phyloP scores from a whole-genome alignment of 1,284 basidiomycete species.

The Clitocybe nebularis region DNA sequence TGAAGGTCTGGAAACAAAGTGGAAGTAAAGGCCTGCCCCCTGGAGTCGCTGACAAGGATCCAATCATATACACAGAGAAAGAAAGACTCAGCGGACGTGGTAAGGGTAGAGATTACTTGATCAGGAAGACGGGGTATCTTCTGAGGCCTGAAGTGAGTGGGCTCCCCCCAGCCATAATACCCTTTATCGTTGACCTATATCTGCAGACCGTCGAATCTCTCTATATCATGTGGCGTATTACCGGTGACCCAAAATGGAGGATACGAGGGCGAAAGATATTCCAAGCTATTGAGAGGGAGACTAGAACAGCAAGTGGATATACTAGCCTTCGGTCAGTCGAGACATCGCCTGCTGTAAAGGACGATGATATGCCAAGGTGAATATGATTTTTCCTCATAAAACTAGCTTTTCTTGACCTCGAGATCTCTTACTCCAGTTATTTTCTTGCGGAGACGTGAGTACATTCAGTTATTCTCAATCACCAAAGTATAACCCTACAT shows the following conservation, averaged over 20 bases:
- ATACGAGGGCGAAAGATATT: constrained; percentile 75
- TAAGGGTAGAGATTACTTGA: constrained; percentile 46
- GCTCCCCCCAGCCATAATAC: not conserved
- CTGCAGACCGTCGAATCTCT: constrained; percentile 64
- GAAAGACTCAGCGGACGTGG: constrained; percentile 15
- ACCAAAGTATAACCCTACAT: constrained; percentile 54
- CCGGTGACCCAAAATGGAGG: constrained; percentile 65
- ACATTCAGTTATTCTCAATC: not conserved
- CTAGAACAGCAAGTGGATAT: constrained; percentile 56
- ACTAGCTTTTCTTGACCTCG: not conserved
- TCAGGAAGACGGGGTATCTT: constrained; percentile 41
- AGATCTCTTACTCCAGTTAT: constrained; percentile 20
- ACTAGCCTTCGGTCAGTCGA: constrained; percentile 53
- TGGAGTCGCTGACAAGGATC: constrained; percentile 19
- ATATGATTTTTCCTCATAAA: constrained; percentile 10
- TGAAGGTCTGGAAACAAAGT: constrained; percentile 48
- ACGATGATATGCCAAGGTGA: constrained; percentile 70
- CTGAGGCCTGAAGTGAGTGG: constrained; percentile 62
- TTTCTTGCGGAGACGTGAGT: constrained; percentile 37
- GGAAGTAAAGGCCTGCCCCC: constrained; percentile 40
- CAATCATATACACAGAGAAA: constrained; percentile 16
- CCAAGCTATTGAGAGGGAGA: constrained; percentile 58
- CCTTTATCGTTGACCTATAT: constrained; percentile 6
- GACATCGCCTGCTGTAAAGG: constrained; percentile 24
- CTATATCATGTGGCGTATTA: constrained; percentile 69